Evolutionary conservation across 2,329 filamentous ascomycete genomes (phyloP).

Genomic region (Curvularia verruculosa): DNA sequence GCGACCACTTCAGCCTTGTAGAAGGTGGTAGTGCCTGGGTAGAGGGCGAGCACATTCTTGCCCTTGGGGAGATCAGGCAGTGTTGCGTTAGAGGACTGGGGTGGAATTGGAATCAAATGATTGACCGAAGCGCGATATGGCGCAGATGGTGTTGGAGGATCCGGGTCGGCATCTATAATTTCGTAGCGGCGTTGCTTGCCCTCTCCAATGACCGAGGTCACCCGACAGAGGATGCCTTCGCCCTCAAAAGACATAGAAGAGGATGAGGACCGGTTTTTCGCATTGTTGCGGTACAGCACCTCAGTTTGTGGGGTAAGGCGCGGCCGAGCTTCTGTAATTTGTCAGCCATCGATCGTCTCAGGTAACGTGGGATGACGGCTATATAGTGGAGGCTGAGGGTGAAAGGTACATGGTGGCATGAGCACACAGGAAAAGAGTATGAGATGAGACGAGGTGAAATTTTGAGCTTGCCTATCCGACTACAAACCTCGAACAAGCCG

Average conservation of each 20-base stretch:
- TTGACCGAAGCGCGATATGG: slow-evolving; percentile 56
- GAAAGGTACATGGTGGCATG: slow-evolving; percentile 12
- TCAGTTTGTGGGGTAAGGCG: slow-evolving; percentile 53
- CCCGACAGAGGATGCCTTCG: slow-evolving; percentile 59
- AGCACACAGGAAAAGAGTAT: slow-evolving; percentile 19
- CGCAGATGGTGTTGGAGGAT: slow-evolving; percentile 45
- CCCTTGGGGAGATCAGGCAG: slow-evolving; percentile 51
- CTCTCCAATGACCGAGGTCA: slow-evolving; percentile 59
- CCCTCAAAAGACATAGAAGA: slow-evolving; percentile 49
- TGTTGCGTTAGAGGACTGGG: slow-evolving; percentile 49
- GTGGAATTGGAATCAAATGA: slow-evolving; percentile 54
- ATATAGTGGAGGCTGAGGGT: slow-evolving; percentile 3
- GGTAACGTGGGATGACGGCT: neutral
- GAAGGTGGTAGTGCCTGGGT: slow-evolving; percentile 60
- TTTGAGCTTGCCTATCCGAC: slow-evolving; percentile 26
- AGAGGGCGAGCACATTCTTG: slow-evolving; percentile 56
- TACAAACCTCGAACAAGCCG: slow-evolving; percentile 28
- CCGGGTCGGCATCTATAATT: slow-evolving; percentile 58
- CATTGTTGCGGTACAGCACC: slow-evolving; percentile 59
- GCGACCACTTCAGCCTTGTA: slow-evolving; percentile 59
- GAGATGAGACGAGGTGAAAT: slow-evolving; percentile 20
- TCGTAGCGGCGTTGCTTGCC: slow-evolving; percentile 61
- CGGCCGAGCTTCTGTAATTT: slow-evolving; percentile 26
- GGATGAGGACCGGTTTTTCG: slow-evolving; percentile 43
- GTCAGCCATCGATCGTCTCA: slow-evolving; percentile 3